Base-by-base conservation (phyloP, 768 basidiomycete genomes). In the Mycena latifolia region DNA sequence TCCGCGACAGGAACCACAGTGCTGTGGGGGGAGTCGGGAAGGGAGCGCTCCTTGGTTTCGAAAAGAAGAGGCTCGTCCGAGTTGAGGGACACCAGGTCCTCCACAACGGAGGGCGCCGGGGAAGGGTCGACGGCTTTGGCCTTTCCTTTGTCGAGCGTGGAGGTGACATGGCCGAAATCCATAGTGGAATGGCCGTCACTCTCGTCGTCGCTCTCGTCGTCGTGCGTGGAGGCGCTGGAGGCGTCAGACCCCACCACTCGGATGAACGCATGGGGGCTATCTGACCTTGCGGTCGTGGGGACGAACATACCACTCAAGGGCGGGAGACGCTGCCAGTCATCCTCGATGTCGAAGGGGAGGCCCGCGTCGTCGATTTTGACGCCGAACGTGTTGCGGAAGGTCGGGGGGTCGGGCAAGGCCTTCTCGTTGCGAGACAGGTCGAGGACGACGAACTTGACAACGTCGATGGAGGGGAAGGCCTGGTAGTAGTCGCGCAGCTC, bases 401-500 rank as follows among this genome's bases (percentile, higher is more conserved):
- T 67, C 45, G 72, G 70, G 24, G 63, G 74, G 52, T 81, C 65
- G 61, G 79, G 59, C 58, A 77, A 54, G 66, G 78, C 29, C 72
- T 78, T 74, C 58, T 74, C 73, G 45, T 78, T 79, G 46, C 79
- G 69, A 51, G 77, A 70, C 63, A 94, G 77, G 78, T 94, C 89
- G 71, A 85, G 82, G 24, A 94, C 88, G 22, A 77, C 77, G 70
- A 95, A 86, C 77, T 87, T 91, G 77, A 90, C 79, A 27, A 77
- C 63, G 24, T 79, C 75, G 17, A 74, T 74, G 47, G 72, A 61
- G 63, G 78, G 71, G 35, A 58, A 45, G 9, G 79, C 78, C 29
- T 74, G 71, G 73, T 91, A 93, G 74, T 85, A 92, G 63, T 94
- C 92, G 59, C 85, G 83, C n/a, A 94, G 85, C 75, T 95, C 93